Percentiles rank a stretch among this genome's conserved stretches.
These are phyloP conservation scores for Flaveria brownii DNA, from an alignment of 129 eudicot species.

Conservation along the genomic window DNA sequence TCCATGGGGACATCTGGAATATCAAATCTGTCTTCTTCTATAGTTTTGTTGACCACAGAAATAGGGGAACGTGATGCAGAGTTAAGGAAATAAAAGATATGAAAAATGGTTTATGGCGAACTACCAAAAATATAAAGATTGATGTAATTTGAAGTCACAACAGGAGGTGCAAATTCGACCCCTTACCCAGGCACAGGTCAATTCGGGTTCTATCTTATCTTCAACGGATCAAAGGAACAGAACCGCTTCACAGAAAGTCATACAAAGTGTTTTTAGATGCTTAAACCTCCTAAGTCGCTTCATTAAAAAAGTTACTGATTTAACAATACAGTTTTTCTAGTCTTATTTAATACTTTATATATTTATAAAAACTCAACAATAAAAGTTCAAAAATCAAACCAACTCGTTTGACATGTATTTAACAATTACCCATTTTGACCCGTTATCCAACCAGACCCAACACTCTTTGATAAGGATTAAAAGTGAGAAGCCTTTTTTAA, in stretches of 20 bases:
- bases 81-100: conserved; percentile 42
- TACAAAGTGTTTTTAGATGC: no score
- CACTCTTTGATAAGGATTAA: no score
- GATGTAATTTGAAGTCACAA: no score
- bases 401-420: no score
- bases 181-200: neutral
- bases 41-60: conserved; percentile 59
- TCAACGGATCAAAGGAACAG: neutral
- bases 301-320: neutral
- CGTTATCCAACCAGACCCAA: neutral
- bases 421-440: no score
- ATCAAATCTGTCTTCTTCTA: conserved; percentile 71
- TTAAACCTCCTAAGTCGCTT: neutral
- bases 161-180: no score
- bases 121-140: no score
- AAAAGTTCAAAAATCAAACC: no score
- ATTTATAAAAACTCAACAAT: no score
- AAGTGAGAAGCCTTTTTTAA: neutral
- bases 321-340: no score
- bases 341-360: no score
- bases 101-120: neutral
- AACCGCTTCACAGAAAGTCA: neutral
- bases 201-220: neutral
- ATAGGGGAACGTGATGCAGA: conserved; percentile 55
- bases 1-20: conserved; percentile 96